Evolutionary conservation across 179 eudicot species (phyloP).

Genomic region (Silene noctiflora): DNA sequence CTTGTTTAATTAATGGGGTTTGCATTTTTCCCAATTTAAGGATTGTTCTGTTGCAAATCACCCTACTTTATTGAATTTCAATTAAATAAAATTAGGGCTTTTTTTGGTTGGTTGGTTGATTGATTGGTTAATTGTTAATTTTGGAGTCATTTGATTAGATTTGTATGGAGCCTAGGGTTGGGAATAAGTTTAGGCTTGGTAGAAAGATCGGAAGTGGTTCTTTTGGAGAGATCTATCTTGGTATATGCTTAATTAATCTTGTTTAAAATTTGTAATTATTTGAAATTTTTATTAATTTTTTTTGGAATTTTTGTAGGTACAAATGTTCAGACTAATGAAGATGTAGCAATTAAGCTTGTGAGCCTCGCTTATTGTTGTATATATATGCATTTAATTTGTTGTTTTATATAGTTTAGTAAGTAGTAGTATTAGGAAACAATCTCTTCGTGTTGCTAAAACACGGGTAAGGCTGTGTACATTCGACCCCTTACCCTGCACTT

Average conservation of each 20-base stretch:
- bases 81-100: slow-evolving; percentile 23
- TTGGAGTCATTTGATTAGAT: slow-evolving; percentile 12
- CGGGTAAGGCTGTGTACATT: no score
- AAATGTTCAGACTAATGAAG: slow-evolving; percentile 81
- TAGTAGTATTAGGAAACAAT: not conserved
- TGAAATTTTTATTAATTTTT: not conserved
- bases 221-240: slow-evolving; percentile 54
- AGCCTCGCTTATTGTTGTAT: slow-evolving; percentile 32
- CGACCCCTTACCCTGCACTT: not conserved
- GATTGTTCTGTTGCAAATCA: not conserved
- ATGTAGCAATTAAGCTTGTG: slow-evolving; percentile 87
- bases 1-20: slow-evolving; percentile 25
- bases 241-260: slow-evolving; percentile 19
- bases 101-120: not conserved
- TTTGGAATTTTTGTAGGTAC: slow-evolving; percentile 42
- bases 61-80: not conserved
- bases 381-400: not conserved
- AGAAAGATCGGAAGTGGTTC: slow-evolving; percentile 54
- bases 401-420: not conserved
- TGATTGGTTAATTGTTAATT: slow-evolving; percentile 10
- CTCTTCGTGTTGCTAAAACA: not conserved
- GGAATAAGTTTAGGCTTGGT: slow-evolving; percentile 46
- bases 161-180: slow-evolving; percentile 42
- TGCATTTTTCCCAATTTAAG: slow-evolving; percentile 12
- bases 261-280: not conserved